phyloP scores from a whole-genome alignment of 371 early-diverging fungal genomes.

The Mucor racemosus region DNA sequence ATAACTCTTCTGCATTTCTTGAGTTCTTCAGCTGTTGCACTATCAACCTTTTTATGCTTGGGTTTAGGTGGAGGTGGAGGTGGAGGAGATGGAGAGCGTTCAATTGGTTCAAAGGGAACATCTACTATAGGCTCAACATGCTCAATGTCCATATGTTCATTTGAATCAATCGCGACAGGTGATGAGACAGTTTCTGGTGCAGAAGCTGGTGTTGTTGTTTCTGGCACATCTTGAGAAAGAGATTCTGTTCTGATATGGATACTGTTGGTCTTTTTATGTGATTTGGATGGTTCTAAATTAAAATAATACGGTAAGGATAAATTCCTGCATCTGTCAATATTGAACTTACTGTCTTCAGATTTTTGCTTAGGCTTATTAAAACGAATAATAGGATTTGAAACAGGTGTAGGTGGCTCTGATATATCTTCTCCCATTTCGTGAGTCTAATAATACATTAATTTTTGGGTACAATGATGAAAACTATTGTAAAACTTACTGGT shows the following conservation, averaged over 20 bases:
- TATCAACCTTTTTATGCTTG: slow-evolving; percentile 23
- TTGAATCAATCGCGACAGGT: slow-evolving; percentile 8
- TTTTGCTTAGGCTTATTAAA: slow-evolving; percentile 38
- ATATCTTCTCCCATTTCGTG: slow-evolving; percentile 20
- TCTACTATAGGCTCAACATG: background rate
- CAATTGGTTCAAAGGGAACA: slow-evolving; percentile 7
- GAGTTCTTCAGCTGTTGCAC: slow-evolving; percentile 27
- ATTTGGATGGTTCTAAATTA: slow-evolving; percentile 16
- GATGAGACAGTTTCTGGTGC: slow-evolving; percentile 9
- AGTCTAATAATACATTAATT: background rate
- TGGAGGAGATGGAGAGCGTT: slow-evolving; percentile 14
- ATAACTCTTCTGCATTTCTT: slow-evolving; percentile 57
- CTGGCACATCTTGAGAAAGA: slow-evolving; percentile 5
- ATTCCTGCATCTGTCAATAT: no score
- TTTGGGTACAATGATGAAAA: background rate
- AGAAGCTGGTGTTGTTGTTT: background rate
- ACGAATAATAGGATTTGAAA: slow-evolving; percentile 34
- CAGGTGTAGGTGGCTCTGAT: slow-evolving; percentile 30
- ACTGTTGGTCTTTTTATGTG: slow-evolving; percentile 21
- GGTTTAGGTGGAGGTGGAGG: slow-evolving; percentile 3
- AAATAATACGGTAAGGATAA: no score
- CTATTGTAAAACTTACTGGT: slow-evolving; percentile 13
- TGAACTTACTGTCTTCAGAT: slow-evolving; percentile 30
- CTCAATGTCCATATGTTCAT: slow-evolving; percentile 9
- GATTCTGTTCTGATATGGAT: slow-evolving; percentile 28